Percentiles rank a stretch among this genome's conserved stretches.
These are phyloP conservation scores for Pelargonium hybrid DNA, from an alignment of 441 rosid species.

Conservation along the genomic window DNA sequence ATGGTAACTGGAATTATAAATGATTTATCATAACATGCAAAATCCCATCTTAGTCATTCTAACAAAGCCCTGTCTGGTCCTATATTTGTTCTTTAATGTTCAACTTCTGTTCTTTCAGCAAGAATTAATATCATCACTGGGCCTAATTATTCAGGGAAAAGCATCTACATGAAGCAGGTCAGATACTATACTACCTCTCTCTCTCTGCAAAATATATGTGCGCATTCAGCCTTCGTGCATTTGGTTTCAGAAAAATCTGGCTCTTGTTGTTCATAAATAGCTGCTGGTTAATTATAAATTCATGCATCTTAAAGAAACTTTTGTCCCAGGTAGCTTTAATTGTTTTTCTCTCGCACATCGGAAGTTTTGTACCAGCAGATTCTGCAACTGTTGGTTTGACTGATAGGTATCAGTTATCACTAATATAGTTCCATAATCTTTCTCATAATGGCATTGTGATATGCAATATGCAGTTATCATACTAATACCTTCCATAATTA, in stretches of 20 bases:
- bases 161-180: constrained; percentile 93
- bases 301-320: constrained; percentile 4
- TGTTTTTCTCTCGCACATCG: constrained; percentile 92
- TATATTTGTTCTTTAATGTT: constrained; percentile 17
- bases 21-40: constrained; percentile 9
- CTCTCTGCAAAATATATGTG: neutral
- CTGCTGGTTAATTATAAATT: constrained; percentile 1
- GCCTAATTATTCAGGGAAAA: constrained; percentile 96
- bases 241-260: neutral
- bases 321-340: constrained; percentile 78
- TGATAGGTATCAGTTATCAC: constrained; percentile 60
- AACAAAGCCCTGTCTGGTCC: constrained; percentile 10
- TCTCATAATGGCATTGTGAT: constrained; percentile 11
- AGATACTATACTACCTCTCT: constrained; percentile 13
- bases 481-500: constrained; percentile 17
- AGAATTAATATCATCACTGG: constrained; percentile 82
- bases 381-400: constrained; percentile 91
- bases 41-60: constrained; percentile 13
- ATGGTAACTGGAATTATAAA: constrained; percentile 37
- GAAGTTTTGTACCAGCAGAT: constrained; percentile 98
- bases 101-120: constrained; percentile 39
- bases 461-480: constrained; percentile 14
- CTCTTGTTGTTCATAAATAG: neutral
- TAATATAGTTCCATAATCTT: constrained; percentile 16
- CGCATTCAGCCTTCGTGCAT: constrained; percentile 1